Conservation (phyloP, 2,329 filamentous ascomycete species). For the Apiospora pterosperma region DNA sequence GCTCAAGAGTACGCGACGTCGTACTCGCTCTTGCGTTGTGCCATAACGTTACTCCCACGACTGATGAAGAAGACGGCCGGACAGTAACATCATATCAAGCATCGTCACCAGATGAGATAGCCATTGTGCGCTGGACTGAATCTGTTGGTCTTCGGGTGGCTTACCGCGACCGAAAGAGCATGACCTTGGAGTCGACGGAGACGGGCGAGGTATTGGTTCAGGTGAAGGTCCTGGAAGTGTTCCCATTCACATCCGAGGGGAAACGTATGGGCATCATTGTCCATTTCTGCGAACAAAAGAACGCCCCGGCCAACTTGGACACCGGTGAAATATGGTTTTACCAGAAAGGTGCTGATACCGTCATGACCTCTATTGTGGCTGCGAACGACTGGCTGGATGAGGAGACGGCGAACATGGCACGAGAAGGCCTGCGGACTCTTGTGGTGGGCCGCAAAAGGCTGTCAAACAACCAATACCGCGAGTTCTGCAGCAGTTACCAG, state of each 20-base stretch:
- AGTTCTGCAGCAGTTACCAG: slow-evolving; percentile 72
- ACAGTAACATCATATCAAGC: slow-evolving; percentile 86
- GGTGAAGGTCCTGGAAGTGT: slow-evolving; percentile 87
- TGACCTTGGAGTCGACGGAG: slow-evolving; percentile 75
- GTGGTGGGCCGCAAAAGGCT: slow-evolving; percentile 92
- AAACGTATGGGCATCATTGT: slow-evolving; percentile 98
- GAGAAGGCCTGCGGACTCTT: slow-evolving; percentile 88
- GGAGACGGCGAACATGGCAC: slow-evolving; percentile 98
- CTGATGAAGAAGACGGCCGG: slow-evolving; percentile 76
- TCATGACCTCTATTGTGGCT: slow-evolving; percentile 94
- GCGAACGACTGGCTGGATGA: slow-evolving; percentile 98
- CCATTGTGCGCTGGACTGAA: slow-evolving; percentile 94
- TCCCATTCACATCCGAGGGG: slow-evolving; percentile 95
- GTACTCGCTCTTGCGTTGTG: slow-evolving; percentile 89
- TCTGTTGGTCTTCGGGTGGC: slow-evolving; percentile 81
- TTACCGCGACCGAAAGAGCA: slow-evolving; percentile 82
- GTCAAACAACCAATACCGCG: slow-evolving; percentile 72
- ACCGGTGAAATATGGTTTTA: slow-evolving; percentile 94
- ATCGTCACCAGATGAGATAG: slow-evolving; percentile 96
- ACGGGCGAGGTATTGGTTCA: slow-evolving; percentile 73
- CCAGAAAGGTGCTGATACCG: slow-evolving; percentile 96
- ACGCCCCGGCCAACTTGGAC: slow-evolving; percentile 44
- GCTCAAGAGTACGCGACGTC: slow-evolving; percentile 86
- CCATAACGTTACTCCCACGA: slow-evolving; percentile 94
- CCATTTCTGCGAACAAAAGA: slow-evolving; percentile 66